Conservation (phyloP, 2,329 filamentous ascomycete species). For the Paraphoma chrysanthemicola region DNA sequence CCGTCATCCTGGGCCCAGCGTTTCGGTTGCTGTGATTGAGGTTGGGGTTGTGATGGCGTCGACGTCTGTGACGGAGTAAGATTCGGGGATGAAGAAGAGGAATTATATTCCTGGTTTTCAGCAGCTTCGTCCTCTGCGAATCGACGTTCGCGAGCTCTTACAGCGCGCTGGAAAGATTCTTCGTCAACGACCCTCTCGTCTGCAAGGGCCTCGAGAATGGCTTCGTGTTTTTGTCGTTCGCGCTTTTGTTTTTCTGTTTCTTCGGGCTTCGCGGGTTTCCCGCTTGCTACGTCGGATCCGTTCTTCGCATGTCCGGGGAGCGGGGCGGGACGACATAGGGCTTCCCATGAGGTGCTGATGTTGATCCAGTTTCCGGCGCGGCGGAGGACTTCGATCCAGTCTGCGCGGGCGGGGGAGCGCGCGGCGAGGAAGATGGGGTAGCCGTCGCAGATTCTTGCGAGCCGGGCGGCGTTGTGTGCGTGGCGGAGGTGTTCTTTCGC, state of each 20-base stretch:
- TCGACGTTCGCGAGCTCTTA: conserved; percentile 66
- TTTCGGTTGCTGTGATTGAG: conserved; percentile 48
- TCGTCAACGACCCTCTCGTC: conserved; percentile 74
- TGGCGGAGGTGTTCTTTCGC: conserved; percentile 79
- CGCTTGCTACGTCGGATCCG: not conserved
- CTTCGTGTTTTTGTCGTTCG: conserved; percentile 68
- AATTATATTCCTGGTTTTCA: conserved; percentile 13
- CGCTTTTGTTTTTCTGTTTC: conserved; percentile 63
- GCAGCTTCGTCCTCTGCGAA: conserved; percentile 63
- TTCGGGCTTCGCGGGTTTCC: not conserved
- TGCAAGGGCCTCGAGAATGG: conserved; percentile 70
- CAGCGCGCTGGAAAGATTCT: conserved; percentile 68
- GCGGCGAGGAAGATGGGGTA: conserved; percentile 81
- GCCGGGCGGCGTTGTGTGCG: conserved; percentile 79
- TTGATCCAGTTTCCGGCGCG: conserved; percentile 73
- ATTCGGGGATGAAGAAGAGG: not conserved
- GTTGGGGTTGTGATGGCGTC: not conserved
- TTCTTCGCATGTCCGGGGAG: conserved; percentile 40
- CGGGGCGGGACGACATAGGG: conserved; percentile 65
- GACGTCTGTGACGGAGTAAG: not conserved
- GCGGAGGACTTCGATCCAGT: conserved; percentile 80
- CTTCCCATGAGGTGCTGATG: conserved; percentile 71
- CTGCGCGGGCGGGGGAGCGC: conserved; percentile 73
- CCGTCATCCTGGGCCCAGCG: conserved; percentile 70
- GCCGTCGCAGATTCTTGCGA: conserved; percentile 76